Conservation (phyloP, 768 basidiomycete genomes). For the Rhizopogon sp. region DNA sequence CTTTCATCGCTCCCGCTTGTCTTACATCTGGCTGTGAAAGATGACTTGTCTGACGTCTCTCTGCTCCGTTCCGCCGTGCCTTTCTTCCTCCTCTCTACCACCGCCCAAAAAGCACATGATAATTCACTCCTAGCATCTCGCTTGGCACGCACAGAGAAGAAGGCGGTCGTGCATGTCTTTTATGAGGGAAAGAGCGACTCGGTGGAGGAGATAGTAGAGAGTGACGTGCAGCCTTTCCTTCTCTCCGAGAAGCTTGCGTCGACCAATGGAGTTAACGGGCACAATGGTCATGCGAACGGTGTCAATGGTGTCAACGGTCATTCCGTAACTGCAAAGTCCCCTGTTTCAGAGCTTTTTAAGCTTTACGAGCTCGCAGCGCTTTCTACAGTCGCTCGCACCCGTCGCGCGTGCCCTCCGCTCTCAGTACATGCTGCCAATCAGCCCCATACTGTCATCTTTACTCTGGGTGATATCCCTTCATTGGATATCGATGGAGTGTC, state of each 20-base stretch:
- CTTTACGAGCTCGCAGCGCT: slow-evolving; percentile 67
- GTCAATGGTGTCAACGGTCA: slow-evolving; percentile 24
- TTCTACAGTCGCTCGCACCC: slow-evolving; percentile 57
- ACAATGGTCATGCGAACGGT: slow-evolving; percentile 24
- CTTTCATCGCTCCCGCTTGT: slow-evolving; percentile 64
- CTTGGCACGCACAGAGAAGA: slow-evolving; percentile 63
- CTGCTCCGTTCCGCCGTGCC: slow-evolving; percentile 75
- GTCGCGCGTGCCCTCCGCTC: slow-evolving; percentile 57
- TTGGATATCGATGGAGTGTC: slow-evolving; percentile 51
- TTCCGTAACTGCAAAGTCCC: slow-evolving; percentile 4
- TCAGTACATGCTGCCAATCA: slow-evolving; percentile 44
- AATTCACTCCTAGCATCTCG: slow-evolving; percentile 84
- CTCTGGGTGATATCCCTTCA: slow-evolving; percentile 50
- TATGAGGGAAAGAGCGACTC: slow-evolving; percentile 39
- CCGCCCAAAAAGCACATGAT: slow-evolving; percentile 80
- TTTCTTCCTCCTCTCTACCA: slow-evolving; percentile 76
- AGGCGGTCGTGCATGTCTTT: slow-evolving; percentile 85
- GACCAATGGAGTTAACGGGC: slow-evolving; percentile 32
- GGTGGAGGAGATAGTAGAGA: slow-evolving; percentile 51
- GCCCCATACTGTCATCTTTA: slow-evolving; percentile 66
- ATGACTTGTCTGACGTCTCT: slow-evolving; percentile 71
- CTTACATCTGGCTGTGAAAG: slow-evolving; percentile 59
- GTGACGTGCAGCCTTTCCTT: slow-evolving; percentile 57
- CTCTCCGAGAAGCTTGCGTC: slow-evolving; percentile 34
- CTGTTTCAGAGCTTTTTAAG: slow-evolving; percentile 33